A percentile compares a stretch with the other conserved stretches of the same genome.
phyloP scores from a whole-genome alignment of 2,329 filamentous ascomycete species.

The Trichoderma brevicompactum region DNA sequence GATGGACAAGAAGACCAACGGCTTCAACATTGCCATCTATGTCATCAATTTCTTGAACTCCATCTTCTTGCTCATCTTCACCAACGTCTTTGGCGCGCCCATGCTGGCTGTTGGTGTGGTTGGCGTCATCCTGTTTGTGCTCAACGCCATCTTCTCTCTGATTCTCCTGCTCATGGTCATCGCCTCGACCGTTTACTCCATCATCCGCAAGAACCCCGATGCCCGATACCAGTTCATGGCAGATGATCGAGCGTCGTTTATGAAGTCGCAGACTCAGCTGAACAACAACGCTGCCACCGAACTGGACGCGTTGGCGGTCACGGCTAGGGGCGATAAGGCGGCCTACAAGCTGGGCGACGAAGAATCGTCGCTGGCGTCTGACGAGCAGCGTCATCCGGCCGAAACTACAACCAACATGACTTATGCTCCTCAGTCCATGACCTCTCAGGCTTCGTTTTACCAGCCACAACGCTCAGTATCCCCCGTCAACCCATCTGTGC shows the following conservation, averaged over 20 bases:
- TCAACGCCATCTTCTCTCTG: constrained; percentile 82
- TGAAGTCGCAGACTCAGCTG: constrained; percentile 90
- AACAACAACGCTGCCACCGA: constrained; percentile 69
- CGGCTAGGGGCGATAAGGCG: constrained; percentile 81
- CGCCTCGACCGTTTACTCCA: constrained; percentile 65
- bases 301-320: constrained; percentile 85
- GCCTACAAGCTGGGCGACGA: constrained; percentile 49
- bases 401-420: constrained; percentile 15
- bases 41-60: constrained; percentile 89
- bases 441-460: constrained; percentile 4
- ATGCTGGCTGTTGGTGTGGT: constrained; percentile 83
- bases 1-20: constrained; percentile 99
- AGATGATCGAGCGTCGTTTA: constrained; percentile 93
- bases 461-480: constrained; percentile 15
- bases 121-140: constrained; percentile 85
- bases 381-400: constrained; percentile 32
- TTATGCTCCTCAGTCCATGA: constrained; percentile 23
- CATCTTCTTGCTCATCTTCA: constrained; percentile 88
- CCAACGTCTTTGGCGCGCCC: constrained; percentile 82
- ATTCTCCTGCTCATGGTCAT: constrained; percentile 80
- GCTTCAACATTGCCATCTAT: constrained; percentile 92
- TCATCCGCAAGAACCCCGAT: constrained; percentile 92
- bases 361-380: constrained; percentile 47
- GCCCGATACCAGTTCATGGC: constrained; percentile 95
- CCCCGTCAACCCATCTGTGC: constrained; percentile 24